These are phyloP conservation scores for Rasamsonia emersonii DNA, from an alignment of 2,329 filamentous ascomycete species.

Conservation along the genomic window DNA sequence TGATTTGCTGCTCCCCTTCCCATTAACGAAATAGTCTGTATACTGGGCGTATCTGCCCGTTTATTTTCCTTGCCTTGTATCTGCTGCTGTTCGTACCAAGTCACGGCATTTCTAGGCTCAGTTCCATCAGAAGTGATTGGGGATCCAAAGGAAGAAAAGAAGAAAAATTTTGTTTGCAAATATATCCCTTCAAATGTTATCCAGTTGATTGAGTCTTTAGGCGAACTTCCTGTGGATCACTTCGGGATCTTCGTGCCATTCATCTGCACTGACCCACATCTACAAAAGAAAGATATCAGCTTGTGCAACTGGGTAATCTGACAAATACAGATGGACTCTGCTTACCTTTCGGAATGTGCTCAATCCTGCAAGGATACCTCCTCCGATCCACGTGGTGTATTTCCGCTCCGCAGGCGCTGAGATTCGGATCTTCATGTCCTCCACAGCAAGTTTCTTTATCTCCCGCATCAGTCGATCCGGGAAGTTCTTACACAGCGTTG, in stretches of 20 bases:
- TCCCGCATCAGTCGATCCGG: conserved; percentile 86
- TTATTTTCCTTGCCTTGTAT: too few species aligned
- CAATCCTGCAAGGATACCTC: conserved; percentile 89
- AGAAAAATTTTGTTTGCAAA: not conserved
- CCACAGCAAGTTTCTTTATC: conserved; percentile 86
- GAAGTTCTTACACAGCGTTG: conserved; percentile 93
- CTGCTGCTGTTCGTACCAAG: too few species aligned
- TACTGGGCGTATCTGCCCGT: too few species aligned
- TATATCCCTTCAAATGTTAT: conserved; percentile 3
- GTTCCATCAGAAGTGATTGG: too few species aligned
- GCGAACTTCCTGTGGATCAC: conserved; percentile 98
- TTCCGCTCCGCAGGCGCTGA: conserved; percentile 95
- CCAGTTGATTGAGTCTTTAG: conserved; percentile 42
- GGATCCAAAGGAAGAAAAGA: too few species aligned
- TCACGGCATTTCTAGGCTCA: too few species aligned
- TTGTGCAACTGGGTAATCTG: conserved; percentile 1
- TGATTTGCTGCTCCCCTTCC: too few species aligned
- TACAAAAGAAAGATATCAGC: conserved; percentile 30
- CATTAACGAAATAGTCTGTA: too few species aligned
- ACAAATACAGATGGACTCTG: not conserved
- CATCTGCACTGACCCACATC: conserved; percentile 99
- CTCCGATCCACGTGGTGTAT: conserved; percentile 98
- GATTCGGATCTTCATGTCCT: conserved; percentile 99
- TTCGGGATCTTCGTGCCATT: conserved; percentile 99
- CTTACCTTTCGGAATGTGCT: conserved; percentile 96